A percentile compares a stretch with the other conserved stretches of the same genome.
Conservation (phyloP, 331 rosid genomes). For the Malus hybrid region DNA sequence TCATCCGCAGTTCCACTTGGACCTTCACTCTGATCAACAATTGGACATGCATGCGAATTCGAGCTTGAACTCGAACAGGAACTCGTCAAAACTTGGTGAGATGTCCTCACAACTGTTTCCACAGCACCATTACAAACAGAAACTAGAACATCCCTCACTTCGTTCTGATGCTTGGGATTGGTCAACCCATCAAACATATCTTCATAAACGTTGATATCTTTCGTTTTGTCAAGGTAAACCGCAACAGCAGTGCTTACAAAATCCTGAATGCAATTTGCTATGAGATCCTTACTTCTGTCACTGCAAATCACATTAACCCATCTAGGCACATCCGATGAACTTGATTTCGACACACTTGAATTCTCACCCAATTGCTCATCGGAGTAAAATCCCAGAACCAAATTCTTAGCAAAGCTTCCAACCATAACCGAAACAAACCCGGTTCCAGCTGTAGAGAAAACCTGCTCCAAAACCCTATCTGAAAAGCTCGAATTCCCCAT, state of each 20-base stretch:
- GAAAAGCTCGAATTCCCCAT: slow-evolving; percentile 24
- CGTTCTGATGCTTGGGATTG: slow-evolving; percentile 58
- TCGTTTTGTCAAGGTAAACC: slow-evolving; percentile 73
- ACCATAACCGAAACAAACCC: slow-evolving; percentile 80
- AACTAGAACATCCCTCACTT: slow-evolving; percentile 54
- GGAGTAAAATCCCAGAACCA: slow-evolving; percentile 56
- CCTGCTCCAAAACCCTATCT: slow-evolving; percentile 42
- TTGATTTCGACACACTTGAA: slow-evolving; percentile 8
- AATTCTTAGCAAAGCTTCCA: slow-evolving; percentile 86
- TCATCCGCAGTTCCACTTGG: slow-evolving; percentile 10
- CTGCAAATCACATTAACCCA: slow-evolving; percentile 51
- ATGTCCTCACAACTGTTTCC: slow-evolving; percentile 69
- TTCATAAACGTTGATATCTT: slow-evolving; percentile 68
- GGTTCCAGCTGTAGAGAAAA: slow-evolving; percentile 67
- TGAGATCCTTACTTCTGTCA: slow-evolving; percentile 43
- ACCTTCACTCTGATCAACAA: slow-evolving; percentile 24
- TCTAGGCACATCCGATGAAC: slow-evolving; percentile 29
- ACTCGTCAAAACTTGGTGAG: slow-evolving; percentile 68
- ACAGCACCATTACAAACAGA: slow-evolving; percentile 79
- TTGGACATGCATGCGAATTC: slow-evolving; percentile 5
- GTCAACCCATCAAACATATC: slow-evolving; percentile 72
- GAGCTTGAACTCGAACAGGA: slow-evolving; percentile 18
- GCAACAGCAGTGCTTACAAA: slow-evolving; percentile 88
- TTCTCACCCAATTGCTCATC: slow-evolving; percentile 13
- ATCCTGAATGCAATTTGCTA: slow-evolving; percentile 51